These are phyloP conservation scores for Aspergillus ustus DNA, from an alignment of 2,329 filamentous ascomycete genomes.

Conservation along the genomic window DNA sequence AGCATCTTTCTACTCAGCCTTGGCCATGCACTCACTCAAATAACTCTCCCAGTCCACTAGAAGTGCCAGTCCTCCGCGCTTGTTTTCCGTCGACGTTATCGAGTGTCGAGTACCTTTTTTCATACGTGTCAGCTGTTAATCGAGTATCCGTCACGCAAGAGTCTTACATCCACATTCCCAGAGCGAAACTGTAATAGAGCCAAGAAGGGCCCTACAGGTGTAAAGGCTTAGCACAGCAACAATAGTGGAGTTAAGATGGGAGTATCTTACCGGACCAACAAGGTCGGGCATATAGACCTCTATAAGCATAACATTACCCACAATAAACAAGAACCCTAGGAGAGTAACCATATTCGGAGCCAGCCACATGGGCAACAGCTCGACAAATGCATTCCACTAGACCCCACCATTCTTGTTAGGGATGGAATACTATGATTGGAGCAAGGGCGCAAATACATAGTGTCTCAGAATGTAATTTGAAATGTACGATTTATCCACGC, in stretches of 20 bases:
- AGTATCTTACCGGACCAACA: slow-evolving; percentile 74
- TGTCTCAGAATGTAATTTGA: slow-evolving; percentile 93
- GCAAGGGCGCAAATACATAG: slow-evolving; percentile 70
- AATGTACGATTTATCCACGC: slow-evolving; percentile 91
- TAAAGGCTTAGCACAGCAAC: slow-evolving; percentile 19
- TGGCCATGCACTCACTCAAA: slow-evolving; percentile 69
- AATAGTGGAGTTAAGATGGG: background rate
- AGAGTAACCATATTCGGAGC: slow-evolving; percentile 98
- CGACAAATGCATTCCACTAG: slow-evolving; percentile 96
- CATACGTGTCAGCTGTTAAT: slow-evolving; percentile 22
- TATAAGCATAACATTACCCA: slow-evolving; percentile 77
- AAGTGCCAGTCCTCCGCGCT: slow-evolving; percentile 90
- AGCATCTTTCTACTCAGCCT: slow-evolving; percentile 27
- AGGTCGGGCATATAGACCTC: slow-evolving; percentile 86
- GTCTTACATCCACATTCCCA: slow-evolving; percentile 87
- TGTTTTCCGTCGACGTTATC: slow-evolving; percentile 99
- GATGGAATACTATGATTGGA: slow-evolving; percentile 4
- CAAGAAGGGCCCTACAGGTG: slow-evolving; percentile 74
- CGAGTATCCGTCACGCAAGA: background rate
- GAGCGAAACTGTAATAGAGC: slow-evolving; percentile 94
- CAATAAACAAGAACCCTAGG: slow-evolving; percentile 90
- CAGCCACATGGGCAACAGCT: slow-evolving; percentile 91
- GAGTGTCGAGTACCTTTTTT: slow-evolving; percentile 80
- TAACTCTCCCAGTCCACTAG: slow-evolving; percentile 90
- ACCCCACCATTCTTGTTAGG: slow-evolving; percentile 17